Conservation (phyloP, 208 protist species). For the Leishmania arabica region DNA sequence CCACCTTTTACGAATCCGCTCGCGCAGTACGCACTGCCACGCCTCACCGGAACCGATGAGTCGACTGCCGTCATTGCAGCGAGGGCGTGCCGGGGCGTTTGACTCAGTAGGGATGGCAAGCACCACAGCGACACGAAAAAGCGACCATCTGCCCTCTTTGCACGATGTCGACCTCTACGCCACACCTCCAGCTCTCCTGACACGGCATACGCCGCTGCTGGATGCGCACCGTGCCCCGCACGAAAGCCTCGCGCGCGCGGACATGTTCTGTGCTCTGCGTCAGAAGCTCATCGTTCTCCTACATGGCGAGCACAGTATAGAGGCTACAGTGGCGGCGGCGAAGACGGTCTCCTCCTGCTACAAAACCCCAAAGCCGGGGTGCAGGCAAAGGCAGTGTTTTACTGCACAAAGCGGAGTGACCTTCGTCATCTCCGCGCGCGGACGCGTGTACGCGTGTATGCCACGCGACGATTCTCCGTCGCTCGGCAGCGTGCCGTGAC, state of each 20-base stretch:
- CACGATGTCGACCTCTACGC: slow-evolving; percentile 52
- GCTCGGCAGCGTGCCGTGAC: not conserved
- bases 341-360: slow-evolving; percentile 36
- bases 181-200: slow-evolving; percentile 38
- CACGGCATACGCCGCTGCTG: slow-evolving; percentile 42
- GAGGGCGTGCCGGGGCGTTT: not conserved
- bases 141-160: slow-evolving; percentile 37
- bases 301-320: slow-evolving; percentile 41
- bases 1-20: slow-evolving; percentile 9
- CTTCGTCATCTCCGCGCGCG: not conserved
- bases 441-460: not conserved
- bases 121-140: slow-evolving; percentile 8
- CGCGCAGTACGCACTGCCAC: not conserved
- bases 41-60: not conserved
- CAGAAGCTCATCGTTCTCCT: slow-evolving; percentile 40
- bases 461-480: not conserved
- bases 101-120: not conserved
- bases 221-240: slow-evolving; percentile 37
- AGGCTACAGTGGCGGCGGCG: slow-evolving; percentile 48
- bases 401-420: slow-evolving; percentile 23
- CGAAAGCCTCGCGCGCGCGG: slow-evolving; percentile 41
- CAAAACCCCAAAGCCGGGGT: slow-evolving; percentile 33
- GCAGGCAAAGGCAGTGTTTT: slow-evolving; percentile 46
- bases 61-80: not conserved
- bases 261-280: slow-evolving; percentile 41